A percentile compares a stretch with the other conserved stretches of the same genome.
Evolutionary conservation across 805 yeast genomes (phyloP).

Genomic region (Ogataea pilisensis): DNA sequence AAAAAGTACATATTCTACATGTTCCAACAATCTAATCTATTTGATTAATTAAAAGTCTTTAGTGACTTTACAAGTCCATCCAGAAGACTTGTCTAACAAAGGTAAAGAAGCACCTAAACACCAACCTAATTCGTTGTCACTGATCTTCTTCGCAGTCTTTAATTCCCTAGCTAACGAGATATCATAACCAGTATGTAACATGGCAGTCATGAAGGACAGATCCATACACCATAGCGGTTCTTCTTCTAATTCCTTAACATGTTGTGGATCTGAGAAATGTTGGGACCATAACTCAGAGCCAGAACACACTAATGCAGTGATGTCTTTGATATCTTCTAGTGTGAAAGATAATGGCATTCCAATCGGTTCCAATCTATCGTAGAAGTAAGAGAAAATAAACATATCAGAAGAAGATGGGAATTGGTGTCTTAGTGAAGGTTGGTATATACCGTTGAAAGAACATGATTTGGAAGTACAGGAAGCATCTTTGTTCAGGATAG

Average conservation of each 20-base stretch:
- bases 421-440: slow-evolving; percentile 80
- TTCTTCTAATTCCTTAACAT: slow-evolving; percentile 57
- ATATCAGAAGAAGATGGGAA: slow-evolving; percentile 73
- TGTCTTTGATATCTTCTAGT: slow-evolving; percentile 73
- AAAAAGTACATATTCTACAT: slow-evolving; percentile 3
- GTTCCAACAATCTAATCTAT: slow-evolving; percentile 1
- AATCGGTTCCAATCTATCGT: slow-evolving; percentile 88
- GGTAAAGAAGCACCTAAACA: slow-evolving; percentile 97
- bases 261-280: slow-evolving; percentile 60
- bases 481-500: slow-evolving; percentile 75
- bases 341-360: slow-evolving; percentile 94
- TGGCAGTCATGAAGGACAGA: slow-evolving; percentile 81
- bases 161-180: slow-evolving; percentile 87
- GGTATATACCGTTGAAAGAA: slow-evolving; percentile 95
- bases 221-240: slow-evolving; percentile 97
- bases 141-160: slow-evolving; percentile 86
- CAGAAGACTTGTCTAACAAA: slow-evolving; percentile 59
- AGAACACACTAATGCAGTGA: slow-evolving; percentile 79
- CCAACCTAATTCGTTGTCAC: slow-evolving; percentile 94
- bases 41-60: slow-evolving; percentile 27
- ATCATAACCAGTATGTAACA: slow-evolving; percentile 95
- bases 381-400: slow-evolving; percentile 90
- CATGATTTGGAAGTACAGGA: slow-evolving; percentile 78
- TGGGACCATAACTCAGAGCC: slow-evolving; percentile 75
- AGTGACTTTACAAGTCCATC: slow-evolving; percentile 64